These are phyloP conservation scores for Ceratocystis ficicola DNA, from an alignment of 2,329 filamentous ascomycete species.

Conservation along the genomic window DNA sequence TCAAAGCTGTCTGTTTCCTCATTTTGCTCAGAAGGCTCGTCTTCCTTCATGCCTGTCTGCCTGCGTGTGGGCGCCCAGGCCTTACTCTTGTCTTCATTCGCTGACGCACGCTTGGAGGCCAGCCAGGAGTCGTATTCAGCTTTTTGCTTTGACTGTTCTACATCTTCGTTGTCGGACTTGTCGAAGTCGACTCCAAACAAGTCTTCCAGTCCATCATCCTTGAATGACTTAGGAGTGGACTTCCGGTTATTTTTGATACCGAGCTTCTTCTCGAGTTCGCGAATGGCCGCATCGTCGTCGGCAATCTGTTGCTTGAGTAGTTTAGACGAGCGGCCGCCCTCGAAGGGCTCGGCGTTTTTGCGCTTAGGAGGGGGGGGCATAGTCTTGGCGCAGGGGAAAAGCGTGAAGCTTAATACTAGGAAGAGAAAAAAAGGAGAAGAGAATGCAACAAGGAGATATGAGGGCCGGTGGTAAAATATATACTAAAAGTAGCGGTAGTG, in stretches of 20 bases:
- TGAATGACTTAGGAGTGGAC: constrained; percentile 57
- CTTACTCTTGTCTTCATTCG: neutral
- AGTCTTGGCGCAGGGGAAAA: neutral
- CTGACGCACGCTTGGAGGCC: constrained; percentile 27
- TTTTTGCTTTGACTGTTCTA: constrained; percentile 51
- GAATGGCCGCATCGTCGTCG: constrained; percentile 80
- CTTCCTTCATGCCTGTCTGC: neutral
- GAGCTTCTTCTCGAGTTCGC: constrained; percentile 72
- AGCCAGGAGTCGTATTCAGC: constrained; percentile 49
- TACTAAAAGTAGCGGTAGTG: no score
- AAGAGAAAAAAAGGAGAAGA: neutral
- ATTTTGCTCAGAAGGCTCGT: neutral
- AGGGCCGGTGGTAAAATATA: no score
- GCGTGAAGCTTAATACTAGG: no score
- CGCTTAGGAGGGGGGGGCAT: constrained; percentile 16
- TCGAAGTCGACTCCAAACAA: constrained; percentile 58
- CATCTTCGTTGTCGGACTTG: constrained; percentile 37
- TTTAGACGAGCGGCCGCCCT: constrained; percentile 19
- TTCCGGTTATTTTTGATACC: constrained; percentile 69
- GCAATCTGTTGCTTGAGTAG: constrained; percentile 51
- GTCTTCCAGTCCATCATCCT: constrained; percentile 72
- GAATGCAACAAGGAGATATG: neutral
- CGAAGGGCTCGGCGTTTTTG: constrained; percentile 9
- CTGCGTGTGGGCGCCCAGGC: constrained; percentile 1
- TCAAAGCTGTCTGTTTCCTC: neutral